Evolutionary conservation across 345 rosid genomes (phyloP), one percentile per base, ranked within the genome.

Genomic region (Ceriops zippeliana): DNA sequence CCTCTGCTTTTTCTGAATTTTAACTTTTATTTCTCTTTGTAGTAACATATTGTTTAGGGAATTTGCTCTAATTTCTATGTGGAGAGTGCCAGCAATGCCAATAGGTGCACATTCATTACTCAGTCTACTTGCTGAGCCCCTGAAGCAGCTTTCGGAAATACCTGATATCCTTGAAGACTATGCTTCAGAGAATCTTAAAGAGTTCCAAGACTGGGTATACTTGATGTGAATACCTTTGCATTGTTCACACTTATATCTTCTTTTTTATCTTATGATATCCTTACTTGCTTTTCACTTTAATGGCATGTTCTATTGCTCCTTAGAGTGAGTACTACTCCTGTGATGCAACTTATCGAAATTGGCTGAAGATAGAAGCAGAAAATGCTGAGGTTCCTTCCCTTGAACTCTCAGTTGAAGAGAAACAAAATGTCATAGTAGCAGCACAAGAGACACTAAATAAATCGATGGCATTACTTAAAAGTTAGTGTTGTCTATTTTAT

Each of bases 11-110:
- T 13, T 37, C 34, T 20, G 49, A 53, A 67, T 7, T 68, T 65
- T 52, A 62, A 69, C 47, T 31, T 28, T 60, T 67, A 38, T 67
- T 57, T 62, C 66, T 67, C 76, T 75, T 21, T 77, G 30, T 75
- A 91, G 99, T 89, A 95, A 95, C 78, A 84, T 90, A 71, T 76
- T 91, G 65, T 95, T 95, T 83, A 83, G 99, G 77, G 99, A 95
- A 83, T 91, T 95, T 61, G 93, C 98, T 64, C 76, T 95, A 78
- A 87, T 95, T 76, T 87, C 99, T 66, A 88, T 95, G 96, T 95
- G 99, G 99, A 87, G 99, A 78, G 93, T 91, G 60, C 99, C 99
- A 61, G 89, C 86, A 70, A 86, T 89, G 89, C 99, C 99, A 38
- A 85, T 95, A 34, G 99, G 99, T 78, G 97, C 99, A 49, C 97